Base-by-base conservation (phyloP, 176 grass and related monocot genomes). In the Oryza punctata region DNA sequence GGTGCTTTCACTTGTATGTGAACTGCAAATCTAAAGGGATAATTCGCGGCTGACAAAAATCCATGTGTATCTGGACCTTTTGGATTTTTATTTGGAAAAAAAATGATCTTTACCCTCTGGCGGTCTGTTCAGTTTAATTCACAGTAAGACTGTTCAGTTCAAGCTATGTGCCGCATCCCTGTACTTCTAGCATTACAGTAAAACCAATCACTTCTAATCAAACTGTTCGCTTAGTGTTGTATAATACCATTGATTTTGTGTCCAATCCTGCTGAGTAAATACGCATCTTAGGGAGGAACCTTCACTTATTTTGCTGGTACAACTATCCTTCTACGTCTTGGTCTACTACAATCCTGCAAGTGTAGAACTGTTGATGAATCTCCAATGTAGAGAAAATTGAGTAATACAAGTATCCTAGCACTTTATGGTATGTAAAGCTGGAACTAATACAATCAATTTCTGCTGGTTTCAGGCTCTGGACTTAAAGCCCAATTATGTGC, bases 401-500 rank as follows among this genome's bases (percentile, higher is more conserved):
- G 38, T 46, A 35, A 59, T 75, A 30, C 38, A 24, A 23, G 19
- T 71, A 29, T 30, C 23, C 18, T 72, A 24, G 5, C 10, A n/a
- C 12, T 88, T 25, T 44, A 45, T 67, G 73, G 10, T 67, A 65
- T 80, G 32, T 30, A 82, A 77, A 30, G 11, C 49, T 84, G 21
- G 35, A 91, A 73, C 45, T 91, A 46, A 88, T 80, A 65, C 29
- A 70, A 45, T 84, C 30, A 82, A 73, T 35, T 85, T 10, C 25
- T 75, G 77, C 25, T 72, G 49, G 73, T 92, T 75, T 63, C 78
- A 99, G 96, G 96, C 96, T 73, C 81, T 99, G 35, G 96, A 99
- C 81, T 94, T 99, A 86, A 99, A 99, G 81, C 96, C 96, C 44
- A 99, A 99, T 81, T 99, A 96, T 74, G 96, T 99, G 10, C 91